Conservation (phyloP, 2,329 filamentous ascomycete species). For the Thermoascus crustaceus region DNA sequence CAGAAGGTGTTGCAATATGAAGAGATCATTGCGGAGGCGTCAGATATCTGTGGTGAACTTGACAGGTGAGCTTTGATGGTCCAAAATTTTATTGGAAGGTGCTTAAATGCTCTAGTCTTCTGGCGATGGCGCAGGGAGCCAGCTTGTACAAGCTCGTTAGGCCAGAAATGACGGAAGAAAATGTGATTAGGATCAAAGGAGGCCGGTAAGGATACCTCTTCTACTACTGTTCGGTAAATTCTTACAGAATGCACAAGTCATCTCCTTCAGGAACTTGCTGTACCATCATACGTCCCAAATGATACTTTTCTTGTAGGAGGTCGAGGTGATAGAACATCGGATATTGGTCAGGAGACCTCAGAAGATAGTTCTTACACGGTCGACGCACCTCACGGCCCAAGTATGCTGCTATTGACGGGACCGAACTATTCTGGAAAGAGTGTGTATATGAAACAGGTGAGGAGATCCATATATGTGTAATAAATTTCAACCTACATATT, state of each 20-base stretch:
- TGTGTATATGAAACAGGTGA: slow-evolving; percentile 77
- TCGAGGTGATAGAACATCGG: slow-evolving; percentile 2
- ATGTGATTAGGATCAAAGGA: slow-evolving; percentile 63
- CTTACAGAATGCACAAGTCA: too few relatives aligned
- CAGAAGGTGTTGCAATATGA: slow-evolving; percentile 63
- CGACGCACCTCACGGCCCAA: slow-evolving; percentile 39
- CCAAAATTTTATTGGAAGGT: background rate
- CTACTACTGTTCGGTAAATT: too few relatives aligned
- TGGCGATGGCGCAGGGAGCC: slow-evolving; percentile 73
- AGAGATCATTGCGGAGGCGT: slow-evolving; percentile 57
- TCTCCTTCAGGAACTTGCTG: slow-evolving; percentile 74
- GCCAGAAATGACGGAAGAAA: slow-evolving; percentile 62
- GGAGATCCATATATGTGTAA: background rate
- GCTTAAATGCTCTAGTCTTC: slow-evolving; percentile 46
- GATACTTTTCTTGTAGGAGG: slow-evolving; percentile 64
- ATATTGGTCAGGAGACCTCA: background rate
- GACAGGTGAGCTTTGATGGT: slow-evolving; percentile 46
- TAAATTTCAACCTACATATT: background rate
- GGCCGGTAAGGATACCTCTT: slow-evolving; percentile 52
- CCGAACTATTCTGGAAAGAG: slow-evolving; percentile 97
- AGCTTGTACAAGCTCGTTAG: slow-evolving; percentile 61
- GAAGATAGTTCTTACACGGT: slow-evolving; percentile 3
- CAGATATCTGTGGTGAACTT: slow-evolving; percentile 75
- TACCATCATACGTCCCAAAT: slow-evolving; percentile 75
- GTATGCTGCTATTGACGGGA: slow-evolving; percentile 74